Percentiles rank a stretch among this genome's conserved stretches.
These are phyloP conservation scores for Themeda triandra DNA, from an alignment of 176 grass and related monocot species.

Conservation along the genomic window DNA sequence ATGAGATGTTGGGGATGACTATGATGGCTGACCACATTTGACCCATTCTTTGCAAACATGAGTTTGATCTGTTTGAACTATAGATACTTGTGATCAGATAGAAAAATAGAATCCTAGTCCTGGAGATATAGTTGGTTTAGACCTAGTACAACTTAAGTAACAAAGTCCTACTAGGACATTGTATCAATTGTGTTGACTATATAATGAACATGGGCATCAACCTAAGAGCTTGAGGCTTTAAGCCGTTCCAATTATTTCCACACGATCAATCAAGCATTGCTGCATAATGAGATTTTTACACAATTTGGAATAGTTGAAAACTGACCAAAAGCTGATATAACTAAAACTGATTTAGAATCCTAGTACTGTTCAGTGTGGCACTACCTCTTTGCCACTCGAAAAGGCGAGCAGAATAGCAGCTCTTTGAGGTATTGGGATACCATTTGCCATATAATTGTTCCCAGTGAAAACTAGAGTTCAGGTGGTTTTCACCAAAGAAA, in stretches of 20 bases:
- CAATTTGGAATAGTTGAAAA: not conserved
- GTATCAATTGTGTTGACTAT: not conserved
- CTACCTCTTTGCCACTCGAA: not conserved
- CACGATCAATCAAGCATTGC: not conserved
- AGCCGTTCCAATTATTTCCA: not conserved
- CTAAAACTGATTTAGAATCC: not conserved
- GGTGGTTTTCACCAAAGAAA: not conserved
- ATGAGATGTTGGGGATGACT: not conserved
- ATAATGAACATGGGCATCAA: not conserved
- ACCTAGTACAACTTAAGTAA: not conserved
- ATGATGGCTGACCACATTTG: not conserved
- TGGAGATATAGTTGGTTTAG: not conserved
- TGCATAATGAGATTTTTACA: not conserved
- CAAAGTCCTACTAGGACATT: not conserved
- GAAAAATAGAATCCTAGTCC: not conserved
- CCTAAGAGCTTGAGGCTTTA: not conserved
- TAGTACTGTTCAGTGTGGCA: not conserved
- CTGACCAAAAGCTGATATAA: not conserved
- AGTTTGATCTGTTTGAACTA: not conserved
- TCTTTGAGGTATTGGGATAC: not conserved
- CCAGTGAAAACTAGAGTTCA: not conserved
- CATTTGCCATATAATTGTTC: slow-evolving; percentile 13
- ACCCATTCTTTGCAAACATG: not conserved
- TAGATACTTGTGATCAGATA: not conserved
- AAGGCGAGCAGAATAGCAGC: not conserved